Evolutionary conservation across 495 filamentous ascomycete genomes (phyloP).

Genomic region (Penicillium ucsense): DNA sequence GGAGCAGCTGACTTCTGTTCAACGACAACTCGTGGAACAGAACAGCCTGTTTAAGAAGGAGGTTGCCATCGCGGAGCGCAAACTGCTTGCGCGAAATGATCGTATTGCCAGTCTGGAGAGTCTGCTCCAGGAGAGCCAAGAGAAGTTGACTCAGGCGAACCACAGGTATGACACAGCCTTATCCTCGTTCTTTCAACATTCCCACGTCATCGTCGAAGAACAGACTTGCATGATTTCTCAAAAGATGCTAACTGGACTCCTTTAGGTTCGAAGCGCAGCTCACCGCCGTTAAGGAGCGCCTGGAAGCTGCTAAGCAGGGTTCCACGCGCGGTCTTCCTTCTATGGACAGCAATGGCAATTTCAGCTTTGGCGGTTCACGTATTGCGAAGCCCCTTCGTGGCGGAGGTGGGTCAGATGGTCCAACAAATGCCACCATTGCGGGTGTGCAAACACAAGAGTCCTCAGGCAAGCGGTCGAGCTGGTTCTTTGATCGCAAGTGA

Average conservation of each 20-base stretch:
- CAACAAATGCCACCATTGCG: constrained; percentile 21
- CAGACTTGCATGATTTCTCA: background rate
- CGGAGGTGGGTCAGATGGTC: constrained; percentile 53
- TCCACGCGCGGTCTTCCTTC: constrained; percentile 71
- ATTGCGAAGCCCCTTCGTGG: constrained; percentile 97
- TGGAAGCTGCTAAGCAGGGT: constrained; percentile 88
- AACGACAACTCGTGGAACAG: constrained; percentile 95
- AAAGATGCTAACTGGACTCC: constrained; percentile 4
- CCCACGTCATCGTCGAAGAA: background rate
- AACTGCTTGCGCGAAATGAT: constrained; percentile 92
- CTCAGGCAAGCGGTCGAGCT: constrained; percentile 35
- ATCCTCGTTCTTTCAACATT: background rate
- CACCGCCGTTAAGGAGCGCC: constrained; percentile 91
- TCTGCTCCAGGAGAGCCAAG: constrained; percentile 91
- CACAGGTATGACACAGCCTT: constrained; percentile 58
- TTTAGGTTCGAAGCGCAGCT: constrained; percentile 91
- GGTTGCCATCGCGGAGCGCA: constrained; percentile 95
- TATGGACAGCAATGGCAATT: constrained; percentile 49
- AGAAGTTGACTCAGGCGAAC: constrained; percentile 91
- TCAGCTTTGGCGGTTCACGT: constrained; percentile 69
- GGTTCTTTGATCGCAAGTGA: constrained; percentile 44
- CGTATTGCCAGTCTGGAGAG: constrained; percentile 86
- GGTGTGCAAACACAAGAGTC: constrained; percentile 39
- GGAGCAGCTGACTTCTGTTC: constrained; percentile 93
- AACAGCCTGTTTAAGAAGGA: constrained; percentile 96